A percentile compares a stretch with the other conserved stretches of the same genome.
phyloP scores from a whole-genome alignment of 1,284 basidiomycete species.

The Cerrena zonata region DNA sequence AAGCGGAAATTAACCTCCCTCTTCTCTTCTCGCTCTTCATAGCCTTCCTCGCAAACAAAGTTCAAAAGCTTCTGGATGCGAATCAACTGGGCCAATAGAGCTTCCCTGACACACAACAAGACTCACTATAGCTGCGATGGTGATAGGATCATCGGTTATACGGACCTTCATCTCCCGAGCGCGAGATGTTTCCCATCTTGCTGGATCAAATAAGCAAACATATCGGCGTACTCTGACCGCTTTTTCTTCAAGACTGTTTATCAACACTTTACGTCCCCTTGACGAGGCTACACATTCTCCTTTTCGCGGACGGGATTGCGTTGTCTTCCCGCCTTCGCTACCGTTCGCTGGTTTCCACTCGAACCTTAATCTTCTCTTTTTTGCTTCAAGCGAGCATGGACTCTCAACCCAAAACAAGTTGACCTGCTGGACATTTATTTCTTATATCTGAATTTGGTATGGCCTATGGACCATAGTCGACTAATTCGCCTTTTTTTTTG shows the following conservation, averaged over 20 bases:
- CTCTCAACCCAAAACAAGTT: conserved; percentile 3
- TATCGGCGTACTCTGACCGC: not conserved
- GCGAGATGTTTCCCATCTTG: conserved; percentile 3
- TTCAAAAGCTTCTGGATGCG: conserved; percentile 31
- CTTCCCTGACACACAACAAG: not conserved
- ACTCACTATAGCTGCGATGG: not conserved
- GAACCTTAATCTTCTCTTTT: not conserved
- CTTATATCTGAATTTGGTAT: conserved; percentile 11
- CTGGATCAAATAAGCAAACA: conserved; percentile 2
- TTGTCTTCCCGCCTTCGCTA: not conserved
- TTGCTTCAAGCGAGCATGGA: conserved; percentile 12
- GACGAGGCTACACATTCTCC: conserved; percentile 6
- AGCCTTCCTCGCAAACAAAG: conserved; percentile 37
- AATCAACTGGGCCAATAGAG: conserved; percentile 16
- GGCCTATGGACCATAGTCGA: conserved; percentile 12
- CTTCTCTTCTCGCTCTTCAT: conserved; percentile 4
- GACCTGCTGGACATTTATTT: conserved; percentile 8
- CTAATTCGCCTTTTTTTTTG: conserved; percentile 1
- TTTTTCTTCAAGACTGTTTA: conserved; percentile 1
- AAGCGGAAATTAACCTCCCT: conserved; percentile 12
- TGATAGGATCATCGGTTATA: not conserved
- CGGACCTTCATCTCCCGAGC: conserved; percentile 3
- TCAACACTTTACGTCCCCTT: conserved; percentile 2
- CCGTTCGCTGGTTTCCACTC: not conserved
- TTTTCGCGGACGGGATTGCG: not conserved